Base-by-base conservation (phyloP, 78 protist genomes). In the Isochrysis galbana region DNA sequence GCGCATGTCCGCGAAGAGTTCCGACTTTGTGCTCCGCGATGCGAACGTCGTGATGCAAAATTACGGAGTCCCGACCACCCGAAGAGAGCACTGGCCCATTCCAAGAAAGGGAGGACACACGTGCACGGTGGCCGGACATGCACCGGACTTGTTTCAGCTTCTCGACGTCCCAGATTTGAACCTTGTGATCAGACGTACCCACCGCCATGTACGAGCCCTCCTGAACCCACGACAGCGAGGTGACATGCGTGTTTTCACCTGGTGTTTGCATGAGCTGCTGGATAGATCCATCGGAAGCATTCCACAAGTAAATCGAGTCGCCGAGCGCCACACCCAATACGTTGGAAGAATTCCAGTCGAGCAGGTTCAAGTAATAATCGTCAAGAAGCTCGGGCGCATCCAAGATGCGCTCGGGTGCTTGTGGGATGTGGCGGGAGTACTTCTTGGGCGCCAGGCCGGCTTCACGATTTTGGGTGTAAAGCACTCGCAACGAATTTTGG, bases 71-170 rank as follows among this genome's bases (percentile, higher is more conserved):
- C 26, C 97, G 94, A 61, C 97, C 86, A 84, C 99, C 99, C 25
- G 97, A 48, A 45, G 97, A 82, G 48, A 99, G 95, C 32, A 98
- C 72, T 92, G 93, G 95, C 44, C 87, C 84, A 95, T 98, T 98
- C 99, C 99, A 99, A 11, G 99, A 95, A 42, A 99, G 96, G 0
- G 99, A 92, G n/a, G 97, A 96, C 11, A 99, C 99, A 46, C 99
- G 96, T 41, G 95, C 96, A 0, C 55, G 1, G 91, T 99, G 99
- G n/a, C 99, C 99, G 44, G 26, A 32, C 95, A 99, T 90, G 55
- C 94, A 54, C 74, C 99, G 96, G 5, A 99, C 90, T 38, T 91
- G 95, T 74, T 90, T 92, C 55, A 26, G 38, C 19, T 69, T 77
- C 29, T 82, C 94, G 47, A 93, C 96, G 90, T 98, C 99, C 98